Evolutionary conservation across 768 basidiomycete species (phyloP).

Genomic region (Hydnum rufescens): DNA sequence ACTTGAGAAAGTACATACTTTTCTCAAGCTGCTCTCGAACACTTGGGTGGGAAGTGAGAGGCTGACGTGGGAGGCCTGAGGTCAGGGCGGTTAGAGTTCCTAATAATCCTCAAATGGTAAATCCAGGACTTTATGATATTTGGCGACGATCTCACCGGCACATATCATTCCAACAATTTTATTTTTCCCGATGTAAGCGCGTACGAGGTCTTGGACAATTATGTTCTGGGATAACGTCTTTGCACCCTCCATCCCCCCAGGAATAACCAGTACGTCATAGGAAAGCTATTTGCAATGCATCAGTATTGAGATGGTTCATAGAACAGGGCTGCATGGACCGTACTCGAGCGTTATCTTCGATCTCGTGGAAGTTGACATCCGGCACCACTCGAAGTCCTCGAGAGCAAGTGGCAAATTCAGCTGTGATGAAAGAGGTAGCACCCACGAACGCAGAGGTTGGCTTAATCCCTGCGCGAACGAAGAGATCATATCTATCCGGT

Average conservation of each 20-base stretch:
- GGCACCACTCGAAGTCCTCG: constrained; percentile 55
- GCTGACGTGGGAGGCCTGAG: constrained; percentile 37
- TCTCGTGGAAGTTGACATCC: constrained; percentile 22
- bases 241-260: constrained; percentile 63
- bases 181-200: constrained; percentile 30
- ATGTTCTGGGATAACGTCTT: constrained; percentile 42
- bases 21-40: constrained; percentile 39
- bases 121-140: background rate
- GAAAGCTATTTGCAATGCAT: constrained; percentile 29
- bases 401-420: constrained; percentile 41
- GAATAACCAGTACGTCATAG: constrained; percentile 52
- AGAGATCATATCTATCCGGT: constrained; percentile 42
- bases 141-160: constrained; percentile 31
- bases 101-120: constrained; percentile 14
- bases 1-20: constrained; percentile 19
- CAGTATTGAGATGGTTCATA: constrained; percentile 8
- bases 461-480: constrained; percentile 51
- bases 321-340: background rate
- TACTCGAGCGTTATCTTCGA: constrained; percentile 8
- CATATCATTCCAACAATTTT: constrained; percentile 72
- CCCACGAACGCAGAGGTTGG: constrained; percentile 41
- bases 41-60: constrained; percentile 61
- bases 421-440: constrained; percentile 19
- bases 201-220: constrained; percentile 42
- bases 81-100: constrained; percentile 52